phyloP scores from a whole-genome alignment of 2,329 filamentous ascomycete genomes.

The Pseudogymnoascus sp. region DNA sequence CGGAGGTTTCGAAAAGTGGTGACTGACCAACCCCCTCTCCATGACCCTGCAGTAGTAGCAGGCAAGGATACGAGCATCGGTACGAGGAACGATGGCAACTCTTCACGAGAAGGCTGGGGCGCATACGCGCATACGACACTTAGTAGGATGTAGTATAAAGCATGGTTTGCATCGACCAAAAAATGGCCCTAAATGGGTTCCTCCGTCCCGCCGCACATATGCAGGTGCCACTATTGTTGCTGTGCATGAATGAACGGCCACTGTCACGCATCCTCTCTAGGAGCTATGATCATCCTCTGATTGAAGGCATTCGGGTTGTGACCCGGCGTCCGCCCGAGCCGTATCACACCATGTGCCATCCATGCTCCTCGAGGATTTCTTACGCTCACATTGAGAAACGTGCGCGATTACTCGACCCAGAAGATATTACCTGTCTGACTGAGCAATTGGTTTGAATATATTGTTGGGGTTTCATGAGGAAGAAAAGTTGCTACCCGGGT shows the following conservation, averaged over 20 bases:
- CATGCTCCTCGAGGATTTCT: neutral
- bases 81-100: neutral
- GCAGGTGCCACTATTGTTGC: neutral
- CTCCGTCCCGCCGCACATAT: neutral
- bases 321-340: neutral
- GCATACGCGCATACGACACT: neutral
- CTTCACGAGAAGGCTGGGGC: neutral
- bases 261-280: neutral
- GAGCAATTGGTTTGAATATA: neutral
- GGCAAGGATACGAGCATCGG: neutral
- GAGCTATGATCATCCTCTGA: conserved; percentile 1
- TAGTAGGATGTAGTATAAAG: neutral
- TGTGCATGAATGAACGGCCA: neutral
- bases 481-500: neutral
- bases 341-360: neutral
- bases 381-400: neutral
- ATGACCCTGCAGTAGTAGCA: neutral
- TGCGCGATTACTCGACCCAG: neutral
- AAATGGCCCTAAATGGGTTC: conserved; percentile 1
- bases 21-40: neutral
- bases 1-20: neutral
- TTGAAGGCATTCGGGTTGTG: neutral
- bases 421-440: neutral
- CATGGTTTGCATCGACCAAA: neutral
- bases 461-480: neutral